Base-by-base conservation (phyloP, 805 yeast species). In the Nadsonia fulvescens region DNA sequence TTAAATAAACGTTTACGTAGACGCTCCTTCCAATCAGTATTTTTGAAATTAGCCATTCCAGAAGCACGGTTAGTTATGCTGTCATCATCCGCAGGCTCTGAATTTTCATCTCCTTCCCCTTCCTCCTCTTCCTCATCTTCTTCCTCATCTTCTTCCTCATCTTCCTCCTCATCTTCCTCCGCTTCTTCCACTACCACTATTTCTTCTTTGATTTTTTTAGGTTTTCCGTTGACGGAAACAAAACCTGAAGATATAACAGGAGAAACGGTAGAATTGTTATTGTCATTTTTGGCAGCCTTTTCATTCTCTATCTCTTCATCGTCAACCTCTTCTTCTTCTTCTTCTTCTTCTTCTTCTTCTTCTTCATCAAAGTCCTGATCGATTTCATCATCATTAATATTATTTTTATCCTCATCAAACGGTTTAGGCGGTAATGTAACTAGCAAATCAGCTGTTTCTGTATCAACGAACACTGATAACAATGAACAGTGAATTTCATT, bases 401-500 rank as follows among this genome's bases (percentile, higher is more conserved):
- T 42, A 4, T 38, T 37, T 11, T 37, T 38, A 10, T 27, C 33
- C 10, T 22, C 34, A 9, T 17, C 20, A 16, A 12, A 14, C 15
- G n/a, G 8, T 15, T 20, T 16, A 4, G 25, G 17, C 3, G 56
- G 56, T 15, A 49, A 37, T 11, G 41, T 35, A 4, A 54, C 37
- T 5, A 42, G 35, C 3, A 55, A 38, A 17, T 56, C 43, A 31
- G 54, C 54, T n/a, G 49, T 51, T 3, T 56, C 54, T 9, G 55
- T 51, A 12, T 50, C 51, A 26, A 75, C 66, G 22, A 70, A 51
- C 5, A 64, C 65, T 22, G 69, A 58, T 22, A 77, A 46, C 8
- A 71, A 49, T 3, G 73, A 61, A 46, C 83, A 70, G 53, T 71
- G 75, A 5, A 78, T 58, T 45, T 73, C 86, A 36, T 68, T 64